phyloP scores from a whole-genome alignment of 108 stramenopile genomes.

The Cyclotella baltica region DNA sequence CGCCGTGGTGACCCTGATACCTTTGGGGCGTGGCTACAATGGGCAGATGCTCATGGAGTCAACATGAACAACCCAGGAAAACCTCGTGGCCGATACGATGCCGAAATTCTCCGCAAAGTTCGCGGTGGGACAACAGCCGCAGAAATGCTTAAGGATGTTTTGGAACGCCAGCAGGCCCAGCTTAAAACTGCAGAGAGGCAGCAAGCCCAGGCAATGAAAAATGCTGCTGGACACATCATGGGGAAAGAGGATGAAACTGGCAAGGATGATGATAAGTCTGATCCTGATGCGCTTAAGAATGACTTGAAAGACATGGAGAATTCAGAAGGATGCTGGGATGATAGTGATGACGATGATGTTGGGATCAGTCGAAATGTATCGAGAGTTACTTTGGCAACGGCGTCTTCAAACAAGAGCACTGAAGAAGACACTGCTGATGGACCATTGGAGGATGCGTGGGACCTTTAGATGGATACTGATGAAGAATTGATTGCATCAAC shows the following conservation, averaged over 20 bases:
- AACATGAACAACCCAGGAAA: slow-evolving; percentile 92
- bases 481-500: background rate
- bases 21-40: slow-evolving; percentile 88
- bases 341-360: slow-evolving; percentile 79
- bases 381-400: slow-evolving; percentile 55
- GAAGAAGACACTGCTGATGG: slow-evolving; percentile 52
- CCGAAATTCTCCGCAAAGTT: slow-evolving; percentile 92
- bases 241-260: slow-evolving; percentile 70
- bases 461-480: slow-evolving; percentile 54
- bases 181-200: slow-evolving; percentile 80
- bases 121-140: slow-evolving; percentile 93
- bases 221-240: slow-evolving; percentile 88
- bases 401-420: slow-evolving; percentile 42
- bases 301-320: slow-evolving; percentile 81
- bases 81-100: slow-evolving; percentile 89
- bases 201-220: slow-evolving; percentile 83
- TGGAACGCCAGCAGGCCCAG: slow-evolving; percentile 90
- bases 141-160: slow-evolving; percentile 92
- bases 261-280: slow-evolving; percentile 50
- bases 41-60: slow-evolving; percentile 91
- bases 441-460: slow-evolving; percentile 81
- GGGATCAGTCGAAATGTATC: slow-evolving; percentile 62
- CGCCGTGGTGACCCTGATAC: slow-evolving; percentile 90
- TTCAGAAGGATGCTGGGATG: slow-evolving; percentile 90
- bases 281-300: slow-evolving; percentile 68